A percentile compares a stretch with the other conserved stretches of the same genome.
These are phyloP conservation scores for Takashimella tepidaria DNA, from an alignment of 1,284 basidiomycete genomes.

Conservation along the genomic window DNA sequence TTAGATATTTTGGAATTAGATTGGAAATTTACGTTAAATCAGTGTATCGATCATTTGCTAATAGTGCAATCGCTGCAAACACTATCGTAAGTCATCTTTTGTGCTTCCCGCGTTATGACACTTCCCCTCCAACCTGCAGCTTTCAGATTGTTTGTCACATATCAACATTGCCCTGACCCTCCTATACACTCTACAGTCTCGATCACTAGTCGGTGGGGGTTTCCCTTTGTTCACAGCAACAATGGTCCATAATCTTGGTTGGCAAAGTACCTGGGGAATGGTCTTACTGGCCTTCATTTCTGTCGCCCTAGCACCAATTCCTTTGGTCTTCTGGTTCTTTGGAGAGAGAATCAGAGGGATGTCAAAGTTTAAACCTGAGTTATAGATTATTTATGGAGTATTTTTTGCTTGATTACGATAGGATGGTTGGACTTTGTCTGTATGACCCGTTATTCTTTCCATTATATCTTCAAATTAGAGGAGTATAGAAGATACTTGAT, in stretches of 20 bases:
- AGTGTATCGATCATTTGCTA: constrained; percentile 19
- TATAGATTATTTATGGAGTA: too few species aligned
- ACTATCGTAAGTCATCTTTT: too few species aligned
- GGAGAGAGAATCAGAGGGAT: constrained; percentile 10
- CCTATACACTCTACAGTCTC: too few species aligned
- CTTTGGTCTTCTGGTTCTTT: constrained; percentile 12
- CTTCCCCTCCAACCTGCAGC: too few species aligned
- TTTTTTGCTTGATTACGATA: too few species aligned
- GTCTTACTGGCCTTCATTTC: constrained; percentile 13
- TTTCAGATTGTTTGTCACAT: too few species aligned
- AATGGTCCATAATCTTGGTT: constrained; percentile 23
- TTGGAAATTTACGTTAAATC: not conserved
- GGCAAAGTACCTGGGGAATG: constrained; percentile 16
- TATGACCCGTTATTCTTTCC: too few species aligned
- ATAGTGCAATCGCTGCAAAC: constrained; percentile 25
- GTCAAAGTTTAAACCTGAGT: constrained; percentile 11
- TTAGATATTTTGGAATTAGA: not conserved
- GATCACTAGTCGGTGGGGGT: constrained; percentile 14
- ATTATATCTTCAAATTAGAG: not conserved
- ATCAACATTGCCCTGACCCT: too few species aligned
- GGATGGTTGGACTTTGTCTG: too few species aligned
- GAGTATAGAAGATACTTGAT: too few species aligned
- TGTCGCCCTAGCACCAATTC: constrained; percentile 14
- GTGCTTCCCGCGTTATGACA: too few species aligned
- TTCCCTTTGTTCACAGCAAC: constrained; percentile 22